phyloP scores from a whole-genome alignment of 352 stramenopile genomes.

The Phytophthora fragariae region DNA sequence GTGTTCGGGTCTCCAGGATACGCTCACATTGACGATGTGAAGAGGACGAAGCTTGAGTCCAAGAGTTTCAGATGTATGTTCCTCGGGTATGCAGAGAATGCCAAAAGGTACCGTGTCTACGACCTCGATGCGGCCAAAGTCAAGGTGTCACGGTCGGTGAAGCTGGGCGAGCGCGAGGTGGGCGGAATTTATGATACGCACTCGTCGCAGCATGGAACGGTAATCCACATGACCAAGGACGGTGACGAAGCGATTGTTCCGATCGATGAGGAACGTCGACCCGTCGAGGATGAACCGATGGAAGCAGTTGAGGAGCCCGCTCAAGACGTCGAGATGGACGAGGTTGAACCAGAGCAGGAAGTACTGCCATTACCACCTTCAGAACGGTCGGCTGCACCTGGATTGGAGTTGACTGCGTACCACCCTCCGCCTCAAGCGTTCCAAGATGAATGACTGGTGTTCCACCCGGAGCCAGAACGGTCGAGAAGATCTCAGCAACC shows the following conservation, averaged over 20 bases:
- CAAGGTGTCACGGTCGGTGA: constrained; percentile 21
- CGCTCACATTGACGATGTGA: neutral
- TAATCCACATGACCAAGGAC: constrained; percentile 11
- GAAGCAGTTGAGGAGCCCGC: constrained; percentile 1
- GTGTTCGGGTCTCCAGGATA: neutral
- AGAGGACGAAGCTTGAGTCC: neutral
- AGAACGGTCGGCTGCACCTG: neutral
- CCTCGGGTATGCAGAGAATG: constrained; percentile 3
- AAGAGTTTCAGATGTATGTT: neutral
- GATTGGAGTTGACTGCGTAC: constrained; percentile 12
- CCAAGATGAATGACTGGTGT: constrained; percentile 10
- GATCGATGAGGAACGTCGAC: neutral
- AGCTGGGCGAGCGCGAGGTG: constrained; percentile 29
- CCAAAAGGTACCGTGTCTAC: constrained; percentile 33
- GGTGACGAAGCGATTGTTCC: neutral
- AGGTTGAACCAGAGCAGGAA: neutral
- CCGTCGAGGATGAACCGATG: constrained; percentile 10
- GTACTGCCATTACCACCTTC: neutral
- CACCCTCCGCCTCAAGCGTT: neutral
- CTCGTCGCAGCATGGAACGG: constrained; percentile 2
- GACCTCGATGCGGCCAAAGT: constrained; percentile 26
- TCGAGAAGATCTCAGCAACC: neutral
- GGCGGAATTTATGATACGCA: constrained; percentile 16
- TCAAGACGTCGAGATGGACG: constrained; percentile 11
- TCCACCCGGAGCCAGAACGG: neutral